Evolutionary conservation across 805 yeast genomes (phyloP).

Genomic region (Sugiyamaella chiloensis): DNA sequence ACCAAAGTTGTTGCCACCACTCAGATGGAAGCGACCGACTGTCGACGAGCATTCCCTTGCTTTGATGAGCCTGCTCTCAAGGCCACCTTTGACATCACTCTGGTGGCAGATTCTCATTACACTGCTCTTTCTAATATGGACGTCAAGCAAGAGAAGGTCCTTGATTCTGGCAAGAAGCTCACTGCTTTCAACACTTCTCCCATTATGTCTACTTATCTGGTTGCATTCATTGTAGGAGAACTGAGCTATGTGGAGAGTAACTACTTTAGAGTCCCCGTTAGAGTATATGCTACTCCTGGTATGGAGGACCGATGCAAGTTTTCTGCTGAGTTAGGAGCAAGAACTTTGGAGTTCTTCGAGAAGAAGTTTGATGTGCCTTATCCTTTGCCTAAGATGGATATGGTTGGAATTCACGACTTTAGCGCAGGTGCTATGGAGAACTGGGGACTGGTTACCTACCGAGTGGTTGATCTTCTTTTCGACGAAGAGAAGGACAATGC

Average conservation of each 20-base stretch:
- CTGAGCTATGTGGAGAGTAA: slow-evolving; percentile 56
- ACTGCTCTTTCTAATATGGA: slow-evolving; percentile 71
- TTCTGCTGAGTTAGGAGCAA: slow-evolving; percentile 61
- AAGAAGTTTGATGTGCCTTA: slow-evolving; percentile 64
- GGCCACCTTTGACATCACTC: slow-evolving; percentile 59
- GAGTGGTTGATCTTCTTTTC: slow-evolving; percentile 57
- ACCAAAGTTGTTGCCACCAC: slow-evolving; percentile 60
- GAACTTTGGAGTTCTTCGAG: slow-evolving; percentile 63
- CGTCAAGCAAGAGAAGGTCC: slow-evolving; percentile 40
- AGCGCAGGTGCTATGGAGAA: slow-evolving; percentile 90
- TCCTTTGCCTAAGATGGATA: slow-evolving; percentile 78
- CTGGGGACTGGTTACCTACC: slow-evolving; percentile 78
- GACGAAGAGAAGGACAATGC: slow-evolving; percentile 66
- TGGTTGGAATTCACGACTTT: slow-evolving; percentile 74
- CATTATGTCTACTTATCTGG: slow-evolving; percentile 67
- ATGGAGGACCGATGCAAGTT: slow-evolving; percentile 59
- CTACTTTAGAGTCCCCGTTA: slow-evolving; percentile 58
- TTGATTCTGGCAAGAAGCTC: slow-evolving; percentile 41
- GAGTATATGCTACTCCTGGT: slow-evolving; percentile 69
- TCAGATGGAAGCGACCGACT: slow-evolving; percentile 75
- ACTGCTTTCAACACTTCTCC: slow-evolving; percentile 64
- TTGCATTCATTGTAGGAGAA: slow-evolving; percentile 72
- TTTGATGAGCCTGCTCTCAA: slow-evolving; percentile 71
- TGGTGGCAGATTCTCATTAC: slow-evolving; percentile 49
- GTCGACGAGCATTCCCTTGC: slow-evolving; percentile 75